phyloP scores from a whole-genome alignment of 352 stramenopile genomes.

The Phytophthora pini region DNA sequence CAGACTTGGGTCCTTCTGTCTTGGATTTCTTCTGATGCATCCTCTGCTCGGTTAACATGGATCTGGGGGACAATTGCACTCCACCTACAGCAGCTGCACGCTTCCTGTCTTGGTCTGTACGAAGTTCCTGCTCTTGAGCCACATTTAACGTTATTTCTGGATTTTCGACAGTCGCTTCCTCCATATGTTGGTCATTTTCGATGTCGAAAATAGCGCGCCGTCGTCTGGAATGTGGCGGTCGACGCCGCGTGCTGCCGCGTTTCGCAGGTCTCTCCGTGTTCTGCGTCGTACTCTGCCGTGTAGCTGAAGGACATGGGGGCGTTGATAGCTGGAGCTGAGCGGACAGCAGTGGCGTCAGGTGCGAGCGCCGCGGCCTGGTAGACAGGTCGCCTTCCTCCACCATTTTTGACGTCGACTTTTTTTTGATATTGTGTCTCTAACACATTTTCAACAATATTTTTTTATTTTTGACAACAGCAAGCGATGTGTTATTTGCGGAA shows the following conservation, averaged over 20 bases:
- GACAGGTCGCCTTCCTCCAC: background rate
- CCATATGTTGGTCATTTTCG: slow-evolving; percentile 5
- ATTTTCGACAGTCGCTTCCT: background rate
- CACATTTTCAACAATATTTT: too few species aligned
- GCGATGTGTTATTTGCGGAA: too few species aligned
- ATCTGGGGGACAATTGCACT: slow-evolving; percentile 11
- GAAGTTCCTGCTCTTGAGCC: background rate
- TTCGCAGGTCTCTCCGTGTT: slow-evolving; percentile 14
- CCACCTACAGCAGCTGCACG: slow-evolving; percentile 4
- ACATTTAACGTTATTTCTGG: slow-evolving; percentile 5
- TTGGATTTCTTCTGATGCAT: slow-evolving; percentile 45
- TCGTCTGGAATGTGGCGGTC: slow-evolving; percentile 2
- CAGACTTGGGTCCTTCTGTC: slow-evolving; percentile 2
- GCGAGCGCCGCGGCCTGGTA: slow-evolving; percentile 2
- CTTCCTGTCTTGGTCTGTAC: slow-evolving; percentile 22
- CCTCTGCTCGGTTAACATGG: slow-evolving; percentile 3
- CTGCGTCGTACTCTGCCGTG: slow-evolving; percentile 6
- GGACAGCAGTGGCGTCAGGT: slow-evolving; percentile 28
- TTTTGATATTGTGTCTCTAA: too few species aligned
- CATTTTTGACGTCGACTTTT: background rate
- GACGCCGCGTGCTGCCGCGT: background rate
- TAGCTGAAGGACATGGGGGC: slow-evolving; percentile 4
- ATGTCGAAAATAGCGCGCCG: slow-evolving; percentile 29
- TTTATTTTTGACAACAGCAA: too few species aligned
- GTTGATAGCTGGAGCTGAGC: slow-evolving; percentile 31